phyloP scores from a whole-genome alignment of 805 yeast genomes.

The Lipomyces sp. region DNA sequence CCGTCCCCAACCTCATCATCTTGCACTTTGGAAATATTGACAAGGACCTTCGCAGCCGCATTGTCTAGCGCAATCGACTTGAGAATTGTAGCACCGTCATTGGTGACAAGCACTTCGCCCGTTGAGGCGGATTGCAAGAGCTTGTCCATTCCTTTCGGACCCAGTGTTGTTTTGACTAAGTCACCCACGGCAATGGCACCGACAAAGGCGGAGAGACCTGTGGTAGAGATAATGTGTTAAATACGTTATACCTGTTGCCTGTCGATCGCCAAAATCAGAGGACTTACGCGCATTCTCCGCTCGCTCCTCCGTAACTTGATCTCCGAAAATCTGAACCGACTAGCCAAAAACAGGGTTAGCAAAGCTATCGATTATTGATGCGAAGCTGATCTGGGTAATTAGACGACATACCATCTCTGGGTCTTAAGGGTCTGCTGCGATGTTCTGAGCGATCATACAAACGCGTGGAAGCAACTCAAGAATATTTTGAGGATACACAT shows the following conservation, averaged over 20 bases:
- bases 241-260: neutral
- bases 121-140: conserved; percentile 84
- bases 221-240: neutral
- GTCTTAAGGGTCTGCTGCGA: neutral
- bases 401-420: neutral
- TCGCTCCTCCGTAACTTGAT: conserved; percentile 95
- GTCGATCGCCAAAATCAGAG: neutral
- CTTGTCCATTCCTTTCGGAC: conserved; percentile 99
- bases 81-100: conserved; percentile 97
- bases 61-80: conserved; percentile 93
- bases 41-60: conserved; percentile 96
- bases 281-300: conserved; percentile 89
- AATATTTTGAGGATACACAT: neutral
- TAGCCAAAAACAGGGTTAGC: conserved; percentile 23
- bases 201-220: conserved; percentile 81
- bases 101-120: conserved; percentile 80
- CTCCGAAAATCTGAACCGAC: conserved; percentile 95
- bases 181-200: conserved; percentile 99
- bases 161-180: conserved; percentile 88
- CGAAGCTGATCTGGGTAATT: neutral
- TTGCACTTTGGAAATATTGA: conserved; percentile 92
- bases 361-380: neutral
- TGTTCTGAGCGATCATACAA: neutral
- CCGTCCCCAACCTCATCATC: conserved; percentile 99
- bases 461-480: neutral